Evolutionary conservation across 176 grass and related monocot genomes (phyloP).

Genomic region (Canna indica): DNA sequence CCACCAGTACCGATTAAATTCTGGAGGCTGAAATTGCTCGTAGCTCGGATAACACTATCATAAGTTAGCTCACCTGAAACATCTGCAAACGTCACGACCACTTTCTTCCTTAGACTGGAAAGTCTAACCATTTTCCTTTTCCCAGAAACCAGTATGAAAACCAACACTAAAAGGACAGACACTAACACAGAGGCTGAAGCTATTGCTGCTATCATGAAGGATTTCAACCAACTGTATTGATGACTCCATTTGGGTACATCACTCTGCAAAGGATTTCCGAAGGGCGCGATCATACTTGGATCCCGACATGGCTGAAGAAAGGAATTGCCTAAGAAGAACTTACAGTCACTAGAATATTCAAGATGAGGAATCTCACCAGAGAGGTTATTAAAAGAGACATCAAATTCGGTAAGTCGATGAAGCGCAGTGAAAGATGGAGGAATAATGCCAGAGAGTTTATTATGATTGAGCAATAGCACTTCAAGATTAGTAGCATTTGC

Average conservation of each 20-base stretch:
- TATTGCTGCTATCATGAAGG: constrained; percentile 25
- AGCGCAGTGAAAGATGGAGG: constrained; percentile 37
- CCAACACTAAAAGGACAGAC: constrained; percentile 28
- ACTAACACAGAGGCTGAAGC: constrained; percentile 25
- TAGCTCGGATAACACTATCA: constrained; percentile 45
- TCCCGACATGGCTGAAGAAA: constrained; percentile 27
- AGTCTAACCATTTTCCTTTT: constrained; percentile 40
- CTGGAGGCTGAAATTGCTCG: constrained; percentile 51
- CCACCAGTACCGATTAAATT: constrained; percentile 58
- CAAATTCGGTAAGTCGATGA: constrained; percentile 21
- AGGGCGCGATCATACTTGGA: constrained; percentile 21
- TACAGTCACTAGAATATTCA: constrained; percentile 29
- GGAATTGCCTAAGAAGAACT: constrained; percentile 41
- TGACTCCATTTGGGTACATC: constrained; percentile 5
- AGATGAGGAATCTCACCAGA: constrained; percentile 52
- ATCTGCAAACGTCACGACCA: constrained; percentile 43
- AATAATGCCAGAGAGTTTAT: constrained; percentile 43
- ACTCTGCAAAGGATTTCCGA: background rate
- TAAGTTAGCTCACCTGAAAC: constrained; percentile 43
- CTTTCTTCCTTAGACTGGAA: constrained; percentile 28
- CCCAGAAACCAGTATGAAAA: constrained; percentile 33
- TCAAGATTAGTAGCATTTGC: constrained; percentile 27
- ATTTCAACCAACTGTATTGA: constrained; percentile 28
- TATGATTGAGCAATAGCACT: constrained; percentile 39
- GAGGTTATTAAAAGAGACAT: constrained; percentile 61